These are phyloP conservation scores for Pulveroboletus ravenelii DNA, from an alignment of 768 basidiomycete species.

Conservation along the genomic window DNA sequence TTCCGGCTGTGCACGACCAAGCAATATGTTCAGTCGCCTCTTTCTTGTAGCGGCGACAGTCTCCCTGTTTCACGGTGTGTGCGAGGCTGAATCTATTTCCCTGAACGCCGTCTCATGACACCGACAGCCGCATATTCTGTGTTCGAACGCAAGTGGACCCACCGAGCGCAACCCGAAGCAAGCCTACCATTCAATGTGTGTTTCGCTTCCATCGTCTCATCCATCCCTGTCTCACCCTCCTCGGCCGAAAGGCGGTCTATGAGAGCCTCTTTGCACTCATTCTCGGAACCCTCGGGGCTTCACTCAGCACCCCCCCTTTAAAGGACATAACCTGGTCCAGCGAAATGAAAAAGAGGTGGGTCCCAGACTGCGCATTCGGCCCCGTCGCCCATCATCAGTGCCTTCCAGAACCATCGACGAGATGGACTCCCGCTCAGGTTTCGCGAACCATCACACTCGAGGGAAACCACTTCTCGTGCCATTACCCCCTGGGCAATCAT, in stretches of 20 bases:
- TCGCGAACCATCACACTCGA: constrained; percentile 60
- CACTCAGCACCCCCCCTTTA: constrained; percentile 59
- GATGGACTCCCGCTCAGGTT: constrained; percentile 64
- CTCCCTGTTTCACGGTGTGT: constrained; percentile 52
- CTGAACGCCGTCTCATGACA: background rate
- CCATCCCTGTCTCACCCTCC: background rate
- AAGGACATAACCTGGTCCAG: constrained; percentile 87
- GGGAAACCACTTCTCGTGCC: constrained; percentile 35
- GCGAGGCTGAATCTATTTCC: background rate
- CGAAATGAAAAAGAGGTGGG: constrained; percentile 80
- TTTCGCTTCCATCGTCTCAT: background rate
- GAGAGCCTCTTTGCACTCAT: constrained; percentile 62
- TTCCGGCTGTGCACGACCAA: background rate
- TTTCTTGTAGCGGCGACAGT: constrained; percentile 45
- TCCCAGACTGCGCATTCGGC: background rate
- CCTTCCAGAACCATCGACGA: constrained; percentile 63
- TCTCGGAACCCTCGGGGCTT: constrained; percentile 69
- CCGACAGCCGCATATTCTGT: constrained; percentile 69
- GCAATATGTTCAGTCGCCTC: constrained; percentile 43
- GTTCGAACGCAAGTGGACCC: constrained; percentile 60
- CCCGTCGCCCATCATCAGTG: background rate
- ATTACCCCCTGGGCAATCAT: constrained; percentile 1
- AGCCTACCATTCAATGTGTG: constrained; percentile 60
- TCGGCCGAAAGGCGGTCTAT: constrained; percentile 49
- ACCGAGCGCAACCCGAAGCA: constrained; percentile 44